Conservation (phyloP, 2,329 filamentous ascomycete genomes). For the Penicillium paneum region DNA sequence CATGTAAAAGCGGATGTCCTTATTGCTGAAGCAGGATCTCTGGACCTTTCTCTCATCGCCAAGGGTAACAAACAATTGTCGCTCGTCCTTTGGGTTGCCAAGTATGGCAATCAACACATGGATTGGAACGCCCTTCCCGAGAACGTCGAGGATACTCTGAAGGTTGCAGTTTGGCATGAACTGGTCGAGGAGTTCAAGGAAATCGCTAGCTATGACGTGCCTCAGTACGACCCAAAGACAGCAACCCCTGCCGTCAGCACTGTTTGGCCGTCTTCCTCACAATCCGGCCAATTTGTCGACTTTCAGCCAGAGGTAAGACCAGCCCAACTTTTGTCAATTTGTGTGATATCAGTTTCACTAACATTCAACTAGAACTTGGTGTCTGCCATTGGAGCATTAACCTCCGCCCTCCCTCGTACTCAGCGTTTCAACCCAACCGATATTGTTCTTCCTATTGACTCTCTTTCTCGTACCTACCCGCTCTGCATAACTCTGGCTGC, state of each 20-base stretch:
- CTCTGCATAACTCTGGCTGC: slow-evolving; percentile 77
- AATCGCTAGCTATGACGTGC: slow-evolving; percentile 61
- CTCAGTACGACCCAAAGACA: slow-evolving; percentile 55
- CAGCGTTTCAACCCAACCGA: slow-evolving; percentile 74
- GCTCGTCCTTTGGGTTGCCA: slow-evolving; percentile 87
- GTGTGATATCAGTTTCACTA: neutral
- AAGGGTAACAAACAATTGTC: slow-evolving; percentile 68
- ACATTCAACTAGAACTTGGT: slow-evolving; percentile 64
- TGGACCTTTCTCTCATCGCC: slow-evolving; percentile 72
- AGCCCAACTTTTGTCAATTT: neutral
- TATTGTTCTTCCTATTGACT: slow-evolving; percentile 79
- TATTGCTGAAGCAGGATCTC: slow-evolving; percentile 78
- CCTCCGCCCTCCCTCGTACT: slow-evolving; percentile 68
- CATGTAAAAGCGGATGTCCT: slow-evolving; percentile 74
- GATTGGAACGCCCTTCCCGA: slow-evolving; percentile 90
- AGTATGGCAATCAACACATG: slow-evolving; percentile 84
- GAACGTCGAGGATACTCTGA: slow-evolving; percentile 69
- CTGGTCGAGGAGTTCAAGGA: slow-evolving; percentile 69
- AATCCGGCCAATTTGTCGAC: slow-evolving; percentile 67
- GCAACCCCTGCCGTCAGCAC: slow-evolving; percentile 47
- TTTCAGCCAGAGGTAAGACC: slow-evolving; percentile 65
- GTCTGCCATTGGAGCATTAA: slow-evolving; percentile 76
- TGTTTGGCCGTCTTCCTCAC: slow-evolving; percentile 39
- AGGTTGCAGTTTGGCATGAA: slow-evolving; percentile 90
- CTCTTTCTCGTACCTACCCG: slow-evolving; percentile 74